These are phyloP conservation scores for Kodamaea kaohsiungensis DNA, from an alignment of 805 yeast species.

Conservation along the genomic window DNA sequence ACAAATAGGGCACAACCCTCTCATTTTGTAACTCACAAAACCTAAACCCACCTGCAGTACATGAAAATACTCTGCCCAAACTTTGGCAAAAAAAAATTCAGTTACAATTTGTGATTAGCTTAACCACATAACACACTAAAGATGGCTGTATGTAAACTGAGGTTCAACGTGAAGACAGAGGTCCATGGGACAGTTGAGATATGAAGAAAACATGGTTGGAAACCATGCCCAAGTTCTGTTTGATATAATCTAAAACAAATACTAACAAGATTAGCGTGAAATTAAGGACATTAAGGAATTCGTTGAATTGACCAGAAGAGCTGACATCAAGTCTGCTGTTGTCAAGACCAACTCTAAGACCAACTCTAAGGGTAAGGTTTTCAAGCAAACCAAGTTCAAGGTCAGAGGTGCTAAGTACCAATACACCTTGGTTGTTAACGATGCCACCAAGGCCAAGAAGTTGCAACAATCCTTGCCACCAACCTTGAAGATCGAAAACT, in stretches of 20 bases:
- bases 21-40: not conserved
- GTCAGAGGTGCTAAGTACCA: conserved; percentile 93
- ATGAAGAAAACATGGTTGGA: not conserved
- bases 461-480: conserved; percentile 98
- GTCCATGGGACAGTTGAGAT: not conserved
- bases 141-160: conserved; percentile 25
- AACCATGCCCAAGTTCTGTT: not conserved
- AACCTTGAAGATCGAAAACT: conserved; percentile 67
- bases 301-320: conserved; percentile 94
- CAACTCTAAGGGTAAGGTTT: conserved; percentile 77
- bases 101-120: not conserved
- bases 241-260: not conserved
- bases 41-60: not conserved
- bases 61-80: conserved; percentile 8
- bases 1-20: conserved; percentile 1
- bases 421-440: conserved; percentile 94
- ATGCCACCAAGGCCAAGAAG: conserved; percentile 96
- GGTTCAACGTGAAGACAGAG: not conserved
- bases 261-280: conserved; percentile 46
- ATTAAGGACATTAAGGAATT: conserved; percentile 96
- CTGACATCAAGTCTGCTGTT: conserved; percentile 90
- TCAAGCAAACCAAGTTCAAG: conserved; percentile 98
- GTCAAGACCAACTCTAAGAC: conserved; percentile 90
- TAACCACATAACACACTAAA: conserved; percentile 15
- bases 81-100: conserved; percentile 2